Base-by-base conservation (phyloP, 208 protist genomes). In the Leptomonas pyrrhocoris region DNA sequence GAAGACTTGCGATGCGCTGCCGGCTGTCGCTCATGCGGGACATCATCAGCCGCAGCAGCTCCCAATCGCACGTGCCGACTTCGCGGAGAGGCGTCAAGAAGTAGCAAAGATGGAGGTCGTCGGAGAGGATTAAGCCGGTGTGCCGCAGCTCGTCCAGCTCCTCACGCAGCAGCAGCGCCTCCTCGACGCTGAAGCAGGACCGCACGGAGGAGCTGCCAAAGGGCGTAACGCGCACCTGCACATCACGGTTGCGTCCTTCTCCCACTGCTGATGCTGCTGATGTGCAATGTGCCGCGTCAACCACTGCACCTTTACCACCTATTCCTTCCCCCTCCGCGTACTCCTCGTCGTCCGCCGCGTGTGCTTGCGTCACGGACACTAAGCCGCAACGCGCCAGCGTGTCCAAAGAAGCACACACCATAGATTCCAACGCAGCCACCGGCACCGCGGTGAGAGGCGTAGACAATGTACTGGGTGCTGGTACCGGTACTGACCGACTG, bases 71-170 rank as follows among this genome's bases (percentile, higher is more conserved):
- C 46, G 85, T 80, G 16, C 69, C 79, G 58, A 92, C 80, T 60
- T 94, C 89, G 3, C 87, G 79, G n/a, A 97, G 57, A 2, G 94
- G 94, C 0, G 92, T 95, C 19, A 93, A 56, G 67, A 96, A 93
- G 80, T 96, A 98, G 74, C 88, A 93, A 3, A 97, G 68, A 64
- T 98, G 94, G 0, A 98, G 77, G 56, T 98, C 94, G 57, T 98
- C 92, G 2, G 75, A 76, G 34, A 98, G 74, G 56, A 96, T 92
- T 27, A 98, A 77, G 16, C 91, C 88, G 21, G 50, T 86, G 53
- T 82, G 78, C 28, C 78, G 81, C 61, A 94, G 72, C 68, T 88
- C 58, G 49, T 92, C 81, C 19, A 95, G 61, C 78, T 95, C 91
- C 40, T 61, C 53, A 13, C 86, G 81, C 40, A 96, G 74, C 21